A percentile compares a stretch with the other conserved stretches of the same genome.
phyloP scores from a whole-genome alignment of 73 alveolate species.

The Durusdinium trenchii region DNA sequence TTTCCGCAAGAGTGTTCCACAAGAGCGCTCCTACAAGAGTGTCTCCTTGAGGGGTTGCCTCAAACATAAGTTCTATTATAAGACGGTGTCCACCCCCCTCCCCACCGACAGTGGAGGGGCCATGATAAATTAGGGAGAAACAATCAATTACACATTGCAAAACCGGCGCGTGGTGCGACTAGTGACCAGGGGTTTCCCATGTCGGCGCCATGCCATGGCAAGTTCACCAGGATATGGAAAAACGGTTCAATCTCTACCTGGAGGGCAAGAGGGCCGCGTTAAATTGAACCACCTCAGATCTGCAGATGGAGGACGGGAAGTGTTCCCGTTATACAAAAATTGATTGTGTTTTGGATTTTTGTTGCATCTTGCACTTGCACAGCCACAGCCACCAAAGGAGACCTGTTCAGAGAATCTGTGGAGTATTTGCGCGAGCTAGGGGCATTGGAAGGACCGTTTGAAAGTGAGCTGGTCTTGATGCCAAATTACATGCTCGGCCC shows the following conservation, averaged over 20 bases:
- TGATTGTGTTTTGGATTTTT: neutral
- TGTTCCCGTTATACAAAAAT: neutral
- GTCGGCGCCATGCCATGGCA: neutral
- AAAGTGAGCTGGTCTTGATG: neutral
- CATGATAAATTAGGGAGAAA: neutral
- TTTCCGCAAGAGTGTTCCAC: too few species aligned
- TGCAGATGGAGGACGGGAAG: slow-evolving; percentile 79
- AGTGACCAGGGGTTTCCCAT: neutral
- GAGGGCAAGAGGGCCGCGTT: slow-evolving; percentile 32
- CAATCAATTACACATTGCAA: neutral
- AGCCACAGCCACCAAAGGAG: too few species aligned
- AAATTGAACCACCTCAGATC: slow-evolving; percentile 45
- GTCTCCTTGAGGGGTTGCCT: neutral
- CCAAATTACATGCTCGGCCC: slow-evolving; percentile 92
- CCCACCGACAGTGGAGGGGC: neutral
- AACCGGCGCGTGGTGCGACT: neutral
- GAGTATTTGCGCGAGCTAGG: slow-evolving; percentile 82
- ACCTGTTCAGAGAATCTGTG: slow-evolving; percentile 77
- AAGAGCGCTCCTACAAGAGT: too few species aligned
- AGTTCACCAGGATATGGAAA: slow-evolving; percentile 52
- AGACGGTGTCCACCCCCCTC: neutral
- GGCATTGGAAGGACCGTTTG: slow-evolving; percentile 32
- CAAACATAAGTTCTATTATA: neutral
- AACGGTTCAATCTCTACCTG: slow-evolving; percentile 49
- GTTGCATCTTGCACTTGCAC: too few species aligned